phyloP scores from a whole-genome alignment of 352 stramenopile genomes.

The Globisporangium spinosum region DNA sequence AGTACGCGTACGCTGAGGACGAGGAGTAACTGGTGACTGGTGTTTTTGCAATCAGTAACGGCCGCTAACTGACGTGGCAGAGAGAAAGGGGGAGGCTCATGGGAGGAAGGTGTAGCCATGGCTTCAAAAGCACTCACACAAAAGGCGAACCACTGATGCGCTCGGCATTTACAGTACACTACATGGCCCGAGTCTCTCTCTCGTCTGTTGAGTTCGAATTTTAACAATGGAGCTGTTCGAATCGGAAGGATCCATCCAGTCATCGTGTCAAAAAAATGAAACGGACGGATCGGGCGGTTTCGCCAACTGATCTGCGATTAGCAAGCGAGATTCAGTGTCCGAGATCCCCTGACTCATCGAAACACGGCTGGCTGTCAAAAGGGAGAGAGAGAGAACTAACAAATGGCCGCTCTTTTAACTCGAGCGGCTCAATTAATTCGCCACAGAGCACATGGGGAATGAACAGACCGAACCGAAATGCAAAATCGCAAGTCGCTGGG shows the following conservation, averaged over 20 bases:
- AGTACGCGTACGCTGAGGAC: background rate
- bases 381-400: background rate
- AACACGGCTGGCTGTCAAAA: background rate
- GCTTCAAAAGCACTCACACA: background rate
- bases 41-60: background rate
- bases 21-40: background rate
- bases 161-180: background rate
- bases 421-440: background rate
- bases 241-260: background rate
- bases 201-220: background rate
- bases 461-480: background rate
- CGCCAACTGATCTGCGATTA: background rate
- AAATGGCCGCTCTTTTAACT: background rate
- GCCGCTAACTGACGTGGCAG: background rate
- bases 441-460: background rate
- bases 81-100: background rate
- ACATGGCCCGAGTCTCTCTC: background rate
- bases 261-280: background rate
- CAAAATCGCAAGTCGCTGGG: background rate
- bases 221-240: background rate
- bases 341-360: background rate
- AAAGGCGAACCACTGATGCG: background rate
- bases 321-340: background rate
- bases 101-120: background rate
- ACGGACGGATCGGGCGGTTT: background rate